phyloP scores from a whole-genome alignment of 176 grass and related monocot species.

The Poa pratensis region DNA sequence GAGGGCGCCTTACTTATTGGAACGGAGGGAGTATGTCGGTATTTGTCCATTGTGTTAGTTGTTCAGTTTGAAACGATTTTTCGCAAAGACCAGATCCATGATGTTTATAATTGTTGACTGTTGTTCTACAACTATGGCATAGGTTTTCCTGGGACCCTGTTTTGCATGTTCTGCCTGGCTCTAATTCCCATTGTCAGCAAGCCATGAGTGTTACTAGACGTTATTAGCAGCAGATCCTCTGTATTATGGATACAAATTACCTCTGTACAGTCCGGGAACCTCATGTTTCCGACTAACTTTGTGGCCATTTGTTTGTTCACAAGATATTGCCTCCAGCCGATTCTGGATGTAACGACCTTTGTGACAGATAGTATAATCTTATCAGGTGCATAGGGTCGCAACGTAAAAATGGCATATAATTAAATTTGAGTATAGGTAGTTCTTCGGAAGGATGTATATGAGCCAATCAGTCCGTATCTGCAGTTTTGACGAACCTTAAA shows the following conservation, averaged over 20 bases:
- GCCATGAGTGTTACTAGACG: neutral
- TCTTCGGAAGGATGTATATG: neutral
- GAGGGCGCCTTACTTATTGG: no score
- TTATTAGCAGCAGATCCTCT: neutral
- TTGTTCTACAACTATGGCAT: neutral
- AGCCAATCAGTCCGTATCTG: neutral
- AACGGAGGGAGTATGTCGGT: no score
- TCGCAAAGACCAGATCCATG: neutral
- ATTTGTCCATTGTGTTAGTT: neutral
- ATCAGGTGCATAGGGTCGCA: neutral
- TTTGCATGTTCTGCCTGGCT: neutral
- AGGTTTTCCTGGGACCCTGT: neutral
- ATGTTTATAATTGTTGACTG: neutral
- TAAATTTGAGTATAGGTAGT: neutral
- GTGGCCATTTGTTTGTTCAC: neutral
- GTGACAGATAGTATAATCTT: neutral
- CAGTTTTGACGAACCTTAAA: neutral
- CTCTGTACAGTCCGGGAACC: neutral
- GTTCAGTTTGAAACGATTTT: conserved; percentile 1
- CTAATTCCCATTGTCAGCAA: neutral
- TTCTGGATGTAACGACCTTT: neutral
- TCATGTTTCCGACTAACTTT: neutral
- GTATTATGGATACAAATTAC: conserved; percentile 8
- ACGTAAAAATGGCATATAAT: neutral
- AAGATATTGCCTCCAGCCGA: neutral